Base-by-base conservation (phyloP, 1,284 basidiomycete genomes). In the Hymenochaete sp. region DNA sequence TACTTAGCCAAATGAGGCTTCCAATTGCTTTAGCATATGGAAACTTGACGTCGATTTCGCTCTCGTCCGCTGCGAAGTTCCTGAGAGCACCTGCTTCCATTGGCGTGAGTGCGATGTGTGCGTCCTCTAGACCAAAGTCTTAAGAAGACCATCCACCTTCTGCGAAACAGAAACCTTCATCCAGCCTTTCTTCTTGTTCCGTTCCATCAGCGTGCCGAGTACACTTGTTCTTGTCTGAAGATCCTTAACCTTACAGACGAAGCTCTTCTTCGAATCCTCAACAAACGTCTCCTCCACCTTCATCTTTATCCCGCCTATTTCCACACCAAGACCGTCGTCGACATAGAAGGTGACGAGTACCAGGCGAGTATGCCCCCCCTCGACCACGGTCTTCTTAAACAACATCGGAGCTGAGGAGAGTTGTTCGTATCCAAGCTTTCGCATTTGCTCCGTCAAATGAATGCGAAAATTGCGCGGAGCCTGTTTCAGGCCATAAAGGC, bases 331-430 rank as follows among this genome's bases (percentile, higher is more conserved):
- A 3, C 58, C 57, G 50, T 65, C 62, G 42, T 66, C 57, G 33
- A 65, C 57, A 16, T 62, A 59, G 27, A 62, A n/a, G n/a, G n/a
- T 55, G 2, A 52, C 52, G n/a, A 60, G 57, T 18, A 66, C n/a
- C n/a, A n/a, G n/a, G n/a, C n/a, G n/a, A n/a, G n/a, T n/a, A n/a
- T n/a, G n/a, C n/a, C n/a, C n/a, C n/a, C n/a, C n/a, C n/a, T n/a
- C n/a, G n/a, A n/a, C n/a, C n/a, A n/a, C n/a, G n/a, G n/a, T n/a
- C n/a, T n/a, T n/a, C n/a, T n/a, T n/a, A n/a, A n/a, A n/a, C n/a
- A n/a, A n/a, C n/a, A 55, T 53, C 11, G 58, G 48, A 32, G 63
- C 55, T 4, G 51, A 44, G 3, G 47, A 26, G 25, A 45, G 46
- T 16, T 42, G 29, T 8, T 37, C 50, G 44, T 48, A 60, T 1